phyloP scores from a whole-genome alignment of 2,329 filamentous ascomycete species.

The Sporothrix phasma region DNA sequence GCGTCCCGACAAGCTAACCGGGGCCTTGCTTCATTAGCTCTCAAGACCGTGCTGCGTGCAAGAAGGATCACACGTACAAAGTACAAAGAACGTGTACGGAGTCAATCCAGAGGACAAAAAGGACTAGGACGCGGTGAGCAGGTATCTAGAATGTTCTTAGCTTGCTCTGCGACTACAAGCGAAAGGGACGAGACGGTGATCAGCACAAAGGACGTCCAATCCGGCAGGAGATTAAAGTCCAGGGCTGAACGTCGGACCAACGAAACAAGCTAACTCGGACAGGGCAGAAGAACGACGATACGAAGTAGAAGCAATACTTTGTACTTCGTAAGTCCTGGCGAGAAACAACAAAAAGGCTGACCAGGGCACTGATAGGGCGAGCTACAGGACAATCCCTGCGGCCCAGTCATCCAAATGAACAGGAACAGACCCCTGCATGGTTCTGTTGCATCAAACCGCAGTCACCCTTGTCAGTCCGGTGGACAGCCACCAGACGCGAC shows the following conservation, averaged over 20 bases:
- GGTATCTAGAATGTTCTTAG: not conserved
- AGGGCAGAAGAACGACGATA: not conserved
- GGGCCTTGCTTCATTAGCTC: not conserved
- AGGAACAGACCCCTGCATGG: not conserved
- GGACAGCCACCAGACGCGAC: not conserved
- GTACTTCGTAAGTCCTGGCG: too few species aligned
- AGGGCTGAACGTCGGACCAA: not conserved
- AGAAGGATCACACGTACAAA: too few species aligned
- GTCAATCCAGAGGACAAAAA: too few species aligned
- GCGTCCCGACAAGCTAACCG: constrained; percentile 3
- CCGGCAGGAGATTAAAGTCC: not conserved
- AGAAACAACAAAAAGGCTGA: not conserved
- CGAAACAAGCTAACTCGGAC: not conserved
- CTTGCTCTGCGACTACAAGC: not conserved
- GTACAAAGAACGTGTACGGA: too few species aligned
- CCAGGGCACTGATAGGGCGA: constrained; percentile 1
- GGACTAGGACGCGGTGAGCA: not conserved
- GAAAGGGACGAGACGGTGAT: not conserved
- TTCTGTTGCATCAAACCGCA: not conserved
- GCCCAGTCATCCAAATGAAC: too few species aligned
- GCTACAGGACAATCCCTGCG: not conserved
- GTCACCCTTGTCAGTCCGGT: not conserved
- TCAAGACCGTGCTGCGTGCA: not conserved
- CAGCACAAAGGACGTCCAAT: not conserved
- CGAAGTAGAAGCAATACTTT: not conserved